phyloP scores from a whole-genome alignment of 345 rosid genomes.

The Crucihimalaya himalaica region DNA sequence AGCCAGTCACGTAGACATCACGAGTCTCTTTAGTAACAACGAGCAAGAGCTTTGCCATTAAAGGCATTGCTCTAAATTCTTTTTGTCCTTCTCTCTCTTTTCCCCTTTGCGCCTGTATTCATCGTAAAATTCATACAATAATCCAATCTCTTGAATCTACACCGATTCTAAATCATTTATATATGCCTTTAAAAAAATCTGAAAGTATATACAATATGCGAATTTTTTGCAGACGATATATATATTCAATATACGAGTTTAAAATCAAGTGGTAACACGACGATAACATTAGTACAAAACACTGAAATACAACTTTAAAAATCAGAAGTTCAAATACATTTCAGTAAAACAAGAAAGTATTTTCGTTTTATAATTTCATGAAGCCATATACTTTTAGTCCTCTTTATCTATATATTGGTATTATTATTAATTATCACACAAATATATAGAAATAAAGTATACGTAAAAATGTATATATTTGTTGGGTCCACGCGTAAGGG shows the following conservation, averaged over 20 bases:
- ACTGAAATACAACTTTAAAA: neutral
- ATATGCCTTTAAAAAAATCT: neutral
- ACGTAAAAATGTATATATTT: neutral
- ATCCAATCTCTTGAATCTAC: neutral
- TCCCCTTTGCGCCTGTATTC: neutral
- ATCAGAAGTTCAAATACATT: neutral
- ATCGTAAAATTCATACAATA: slow-evolving; percentile 1
- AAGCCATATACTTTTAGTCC: neutral
- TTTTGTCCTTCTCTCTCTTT: slow-evolving; percentile 30
- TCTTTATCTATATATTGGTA: neutral
- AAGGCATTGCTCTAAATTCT: slow-evolving; percentile 37
- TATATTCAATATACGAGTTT: too few relatives aligned
- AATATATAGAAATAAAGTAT: neutral
- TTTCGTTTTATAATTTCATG: neutral
- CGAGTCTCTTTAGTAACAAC: slow-evolving; percentile 40
- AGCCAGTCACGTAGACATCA: slow-evolving; percentile 41
- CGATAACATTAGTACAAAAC: neutral
- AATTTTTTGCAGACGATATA: too few relatives aligned
- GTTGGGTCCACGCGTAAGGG: slow-evolving; percentile 33
- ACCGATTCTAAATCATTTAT: neutral
- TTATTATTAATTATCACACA: neutral
- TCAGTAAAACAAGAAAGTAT: neutral
- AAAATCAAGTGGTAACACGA: neutral
- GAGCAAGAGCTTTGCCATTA: slow-evolving; percentile 25
- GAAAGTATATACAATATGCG: neutral